phyloP scores from a whole-genome alignment of 352 stramenopile genomes.

The Globisporangium cylindrosporum region DNA sequence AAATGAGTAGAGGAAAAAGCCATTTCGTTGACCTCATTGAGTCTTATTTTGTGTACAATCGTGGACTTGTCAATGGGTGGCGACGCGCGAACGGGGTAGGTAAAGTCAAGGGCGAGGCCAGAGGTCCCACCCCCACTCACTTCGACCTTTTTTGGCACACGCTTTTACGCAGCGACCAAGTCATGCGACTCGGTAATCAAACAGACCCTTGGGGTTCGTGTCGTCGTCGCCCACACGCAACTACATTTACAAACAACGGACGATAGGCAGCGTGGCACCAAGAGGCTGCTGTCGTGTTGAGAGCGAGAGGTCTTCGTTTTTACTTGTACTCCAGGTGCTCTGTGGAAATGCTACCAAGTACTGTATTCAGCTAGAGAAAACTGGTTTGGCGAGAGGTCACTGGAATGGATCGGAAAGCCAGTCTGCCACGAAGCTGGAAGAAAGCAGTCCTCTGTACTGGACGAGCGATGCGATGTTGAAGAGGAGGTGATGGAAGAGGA shows the following conservation, averaged over 20 bases:
- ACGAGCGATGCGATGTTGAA: not conserved
- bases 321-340: not conserved
- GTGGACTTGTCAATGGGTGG: not conserved
- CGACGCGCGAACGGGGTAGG: not conserved
- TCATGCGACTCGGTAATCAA: not conserved
- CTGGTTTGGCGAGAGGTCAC: not conserved
- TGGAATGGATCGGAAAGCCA: not conserved
- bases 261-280: not conserved
- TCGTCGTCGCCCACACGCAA: not conserved
- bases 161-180: not conserved
- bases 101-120: not conserved
- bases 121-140: not conserved
- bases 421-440: not conserved
- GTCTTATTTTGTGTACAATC: not conserved
- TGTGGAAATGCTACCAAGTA: not conserved
- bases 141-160: not conserved
- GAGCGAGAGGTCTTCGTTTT: not conserved
- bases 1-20: not conserved
- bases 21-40: not conserved
- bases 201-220: not conserved
- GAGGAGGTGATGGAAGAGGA: not conserved
- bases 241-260: not conserved
- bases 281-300: not conserved
- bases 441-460: not conserved
- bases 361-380: not conserved